phyloP scores from a whole-genome alignment of 2,329 filamentous ascomycete species.

The Colletotrichum musicola region DNA sequence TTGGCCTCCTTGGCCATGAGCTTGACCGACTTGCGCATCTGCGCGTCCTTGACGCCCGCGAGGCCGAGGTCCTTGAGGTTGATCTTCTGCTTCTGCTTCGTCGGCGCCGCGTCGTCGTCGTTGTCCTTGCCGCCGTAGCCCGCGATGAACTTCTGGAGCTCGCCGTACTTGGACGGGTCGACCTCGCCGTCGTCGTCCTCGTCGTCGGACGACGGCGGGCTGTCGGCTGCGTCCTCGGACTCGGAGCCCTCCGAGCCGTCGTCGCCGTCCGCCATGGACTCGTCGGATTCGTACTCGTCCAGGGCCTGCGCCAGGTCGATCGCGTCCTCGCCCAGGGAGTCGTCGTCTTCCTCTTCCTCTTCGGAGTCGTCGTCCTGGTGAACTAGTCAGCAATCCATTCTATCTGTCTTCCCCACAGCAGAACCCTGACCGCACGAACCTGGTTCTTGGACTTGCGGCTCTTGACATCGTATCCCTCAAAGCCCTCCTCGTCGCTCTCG shows the following conservation, averaged over 20 bases:
- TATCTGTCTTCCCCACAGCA: no score
- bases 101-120: constrained; percentile 54
- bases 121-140: constrained; percentile 71
- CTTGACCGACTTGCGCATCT: constrained; percentile 84
- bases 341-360: constrained; percentile 66
- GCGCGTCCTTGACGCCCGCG: constrained; percentile 77
- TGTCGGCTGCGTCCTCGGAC: constrained; percentile 57
- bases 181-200: constrained; percentile 59
- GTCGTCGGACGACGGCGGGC: constrained; percentile 63
- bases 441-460: constrained; percentile 57
- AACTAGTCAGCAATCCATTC: no score
- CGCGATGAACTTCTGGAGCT: constrained; percentile 77
- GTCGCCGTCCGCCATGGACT: constrained; percentile 57
- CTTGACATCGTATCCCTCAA: constrained; percentile 77
- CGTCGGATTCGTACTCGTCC: constrained; percentile 64
- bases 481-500: constrained; percentile 87
- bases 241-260: constrained; percentile 58
- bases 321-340: constrained; percentile 69
- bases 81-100: constrained; percentile 66
- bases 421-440: constrained; percentile 20
- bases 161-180: constrained; percentile 70
- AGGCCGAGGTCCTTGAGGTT: constrained; percentile 81
- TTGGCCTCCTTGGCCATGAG: constrained; percentile 75
- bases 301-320: constrained; percentile 70
- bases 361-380: constrained; percentile 70